Evolutionary conservation across 805 yeast species (phyloP).

Genomic region (Candida germanica): DNA sequence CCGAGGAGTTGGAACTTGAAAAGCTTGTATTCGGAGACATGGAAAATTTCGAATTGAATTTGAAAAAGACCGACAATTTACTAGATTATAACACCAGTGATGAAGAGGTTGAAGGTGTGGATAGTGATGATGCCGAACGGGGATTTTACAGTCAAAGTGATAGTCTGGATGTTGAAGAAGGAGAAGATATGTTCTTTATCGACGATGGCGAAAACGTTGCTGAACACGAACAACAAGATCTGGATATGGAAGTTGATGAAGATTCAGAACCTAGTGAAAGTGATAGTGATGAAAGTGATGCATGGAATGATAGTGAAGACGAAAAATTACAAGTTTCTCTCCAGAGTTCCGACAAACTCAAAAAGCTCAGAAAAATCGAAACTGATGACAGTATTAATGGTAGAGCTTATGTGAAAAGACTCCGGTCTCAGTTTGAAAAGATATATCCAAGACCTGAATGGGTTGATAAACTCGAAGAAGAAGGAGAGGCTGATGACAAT

Average conservation of each 20-base stretch:
- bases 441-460: constrained; percentile 85
- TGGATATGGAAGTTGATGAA: constrained; percentile 18
- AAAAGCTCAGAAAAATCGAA: constrained; percentile 66
- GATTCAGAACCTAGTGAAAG: constrained; percentile 5
- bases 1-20: constrained; percentile 77
- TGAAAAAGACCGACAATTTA: constrained; percentile 59
- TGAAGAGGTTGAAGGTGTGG: constrained; percentile 27
- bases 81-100: constrained; percentile 43
- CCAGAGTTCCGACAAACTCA: constrained; percentile 52
- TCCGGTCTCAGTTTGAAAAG: constrained; percentile 67
- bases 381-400: constrained; percentile 56
- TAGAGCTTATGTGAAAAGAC: constrained; percentile 55
- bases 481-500: constrained; percentile 22
- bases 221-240: constrained; percentile 23
- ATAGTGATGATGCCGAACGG: constrained; percentile 19
- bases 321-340: constrained; percentile 67
- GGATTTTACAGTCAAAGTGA: constrained; percentile 1
- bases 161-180: constrained; percentile 23
- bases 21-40: constrained; percentile 87
- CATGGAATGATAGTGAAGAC: constrained; percentile 92
- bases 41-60: constrained; percentile 65
- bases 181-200: constrained; percentile 41
- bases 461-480: constrained; percentile 44
- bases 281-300: constrained; percentile 20
- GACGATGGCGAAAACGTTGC: constrained; percentile 35